Percentiles rank a stretch among this genome's conserved stretches.
Conservation (phyloP, 2,329 filamentous ascomycete genomes). For the Alternaria consortialis region DNA sequence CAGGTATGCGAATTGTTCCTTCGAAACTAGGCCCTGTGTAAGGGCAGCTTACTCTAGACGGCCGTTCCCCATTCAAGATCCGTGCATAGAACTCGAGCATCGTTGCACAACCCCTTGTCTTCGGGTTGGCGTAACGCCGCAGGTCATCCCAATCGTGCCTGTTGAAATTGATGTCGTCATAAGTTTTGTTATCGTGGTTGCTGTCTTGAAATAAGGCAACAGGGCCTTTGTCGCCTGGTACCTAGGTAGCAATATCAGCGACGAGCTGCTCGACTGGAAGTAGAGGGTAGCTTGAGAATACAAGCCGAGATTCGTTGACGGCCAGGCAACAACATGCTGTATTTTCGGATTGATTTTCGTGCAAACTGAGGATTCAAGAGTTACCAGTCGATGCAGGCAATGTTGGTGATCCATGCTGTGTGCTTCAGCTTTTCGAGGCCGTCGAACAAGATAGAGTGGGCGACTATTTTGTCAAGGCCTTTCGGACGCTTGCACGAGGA, state of each 20-base stretch:
- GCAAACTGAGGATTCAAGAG: neutral
- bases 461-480: neutral
- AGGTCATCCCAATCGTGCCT: neutral
- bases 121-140: neutral
- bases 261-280: constrained; percentile 1
- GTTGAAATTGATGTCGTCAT: neutral
- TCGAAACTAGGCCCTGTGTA: neutral
- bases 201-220: neutral
- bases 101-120: neutral
- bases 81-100: neutral
- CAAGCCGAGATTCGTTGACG: neutral
- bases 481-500: neutral
- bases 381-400: neutral
- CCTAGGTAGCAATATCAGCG: neutral
- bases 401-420: neutral
- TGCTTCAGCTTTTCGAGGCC: neutral
- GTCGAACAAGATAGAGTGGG: neutral
- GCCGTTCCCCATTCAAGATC: neutral
- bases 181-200: neutral
- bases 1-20: neutral
- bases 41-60: neutral
- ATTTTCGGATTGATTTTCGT: neutral
- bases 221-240: neutral
- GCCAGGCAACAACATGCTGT: neutral
- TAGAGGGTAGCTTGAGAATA: neutral